A percentile compares a stretch with the other conserved stretches of the same genome.
Conservation (phyloP, 495 filamentous ascomycete genomes). For the Lasiosphaeria miniovina region DNA sequence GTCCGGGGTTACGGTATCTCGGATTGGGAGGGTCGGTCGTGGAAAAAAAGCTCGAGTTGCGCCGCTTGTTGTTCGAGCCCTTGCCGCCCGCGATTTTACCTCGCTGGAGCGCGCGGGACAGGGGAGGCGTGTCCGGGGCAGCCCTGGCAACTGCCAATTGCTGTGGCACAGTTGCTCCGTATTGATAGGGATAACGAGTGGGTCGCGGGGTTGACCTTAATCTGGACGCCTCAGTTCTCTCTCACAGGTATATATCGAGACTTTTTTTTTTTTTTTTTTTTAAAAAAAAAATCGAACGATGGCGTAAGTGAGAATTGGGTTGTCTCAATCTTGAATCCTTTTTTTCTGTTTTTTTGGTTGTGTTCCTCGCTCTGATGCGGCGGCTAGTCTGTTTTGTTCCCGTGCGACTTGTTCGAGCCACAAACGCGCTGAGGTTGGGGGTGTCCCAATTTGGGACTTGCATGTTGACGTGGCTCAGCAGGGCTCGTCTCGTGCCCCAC, state of each 20-base stretch:
- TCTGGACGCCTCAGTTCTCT: not conserved
- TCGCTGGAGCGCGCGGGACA: conserved; percentile 22
- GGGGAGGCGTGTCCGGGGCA: conserved; percentile 7
- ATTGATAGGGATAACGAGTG: not conserved
- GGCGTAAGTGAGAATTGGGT: no score
- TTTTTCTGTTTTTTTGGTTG: not conserved
- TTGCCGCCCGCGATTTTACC: conserved; percentile 17
- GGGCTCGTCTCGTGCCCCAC: not conserved
- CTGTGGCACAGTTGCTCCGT: not conserved
- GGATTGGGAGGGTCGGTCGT: not conserved
- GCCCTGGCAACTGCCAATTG: conserved; percentile 4
- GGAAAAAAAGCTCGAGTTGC: conserved; percentile 15
- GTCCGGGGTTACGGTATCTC: no score
- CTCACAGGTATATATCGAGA: no score
- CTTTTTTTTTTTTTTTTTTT: no score
- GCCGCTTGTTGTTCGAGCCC: conserved; percentile 18
- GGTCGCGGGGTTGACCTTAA: not conserved
- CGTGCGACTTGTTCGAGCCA: no score
- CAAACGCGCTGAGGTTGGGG: not conserved
- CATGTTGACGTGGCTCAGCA: conserved; percentile 16
- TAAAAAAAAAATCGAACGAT: no score
- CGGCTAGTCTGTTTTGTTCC: no score
- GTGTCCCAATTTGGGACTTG: not conserved
- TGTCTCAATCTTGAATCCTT: no score
- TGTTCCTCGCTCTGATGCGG: no score